Base-by-base conservation (phyloP, 768 basidiomycete genomes). In the Scleroderma citrinum region DNA sequence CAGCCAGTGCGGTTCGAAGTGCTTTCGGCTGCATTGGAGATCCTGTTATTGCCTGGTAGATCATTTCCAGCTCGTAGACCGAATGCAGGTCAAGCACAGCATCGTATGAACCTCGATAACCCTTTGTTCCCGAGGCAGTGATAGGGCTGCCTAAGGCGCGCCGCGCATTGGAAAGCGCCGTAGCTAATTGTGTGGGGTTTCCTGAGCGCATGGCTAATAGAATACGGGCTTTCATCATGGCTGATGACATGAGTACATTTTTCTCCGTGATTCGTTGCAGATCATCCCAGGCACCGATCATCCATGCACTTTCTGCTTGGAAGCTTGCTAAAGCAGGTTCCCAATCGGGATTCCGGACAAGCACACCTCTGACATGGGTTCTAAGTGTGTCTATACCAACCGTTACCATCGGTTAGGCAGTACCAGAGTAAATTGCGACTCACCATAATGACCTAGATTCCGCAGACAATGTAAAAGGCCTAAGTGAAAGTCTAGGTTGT, bases 361-460 rank as follows among this genome's bases (percentile, higher is more conserved):
- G 75, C 8, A 97, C 84, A 6, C 96, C 96, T 53, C 80, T 78
- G 23, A 98, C 93, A 64, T 98, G 96, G 1, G 95, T 99, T 35
- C 92, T 80, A 51, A 98, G 68, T 0, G 95, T 95, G 58, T 99
- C 96, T 94, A 58, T n/a, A 50, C 10, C 14, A 44, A 24, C 42
- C 50, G 55, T 36, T 43, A 37, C 26, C 20, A 43, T 39, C 23
- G 46, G 45, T 30, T 36, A 51, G 41, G 14, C 36, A 29, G 46
- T 34, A 7, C 23, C n/a, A 26, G 12, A 21, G 50, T 20, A 47
- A 35, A 11, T 21, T 29, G n/a, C 20, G 17, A 69, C 84, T 53
- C 56, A 94, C 96, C 96, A 65, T 97, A 97, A 65, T 99, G 96
- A 8, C 96, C 96, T 10, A 99, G 75, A 62, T 97, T 96, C 19